These are phyloP conservation scores for Lipomyces lipofer DNA, from an alignment of 805 yeast genomes.

Conservation along the genomic window DNA sequence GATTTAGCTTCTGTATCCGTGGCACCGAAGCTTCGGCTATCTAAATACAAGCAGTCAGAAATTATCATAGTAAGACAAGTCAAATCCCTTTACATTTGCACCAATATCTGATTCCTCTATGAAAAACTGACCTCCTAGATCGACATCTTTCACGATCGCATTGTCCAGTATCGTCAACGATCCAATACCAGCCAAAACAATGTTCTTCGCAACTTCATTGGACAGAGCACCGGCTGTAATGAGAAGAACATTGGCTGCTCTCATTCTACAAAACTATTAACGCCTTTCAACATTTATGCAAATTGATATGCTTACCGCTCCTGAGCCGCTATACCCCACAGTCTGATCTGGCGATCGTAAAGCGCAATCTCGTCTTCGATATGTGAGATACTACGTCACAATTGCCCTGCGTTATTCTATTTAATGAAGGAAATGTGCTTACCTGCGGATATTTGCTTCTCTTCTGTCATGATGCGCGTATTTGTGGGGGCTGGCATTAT, in stretches of 20 bases:
- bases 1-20: conserved; percentile 72
- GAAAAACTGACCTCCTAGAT: conserved; percentile 75
- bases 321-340: conserved; percentile 97
- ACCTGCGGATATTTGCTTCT: conserved; percentile 24
- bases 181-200: conserved; percentile 87
- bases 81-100: conserved; percentile 30
- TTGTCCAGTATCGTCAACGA: conserved; percentile 68
- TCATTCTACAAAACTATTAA: conserved; percentile 45
- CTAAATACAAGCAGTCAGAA: background rate
- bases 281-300: background rate
- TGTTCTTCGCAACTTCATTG: conserved; percentile 77
- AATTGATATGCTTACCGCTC: conserved; percentile 41
- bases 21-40: conserved; percentile 57
- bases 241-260: conserved; percentile 68
- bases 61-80: background rate
- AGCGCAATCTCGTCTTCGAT: conserved; percentile 78
- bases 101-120: conserved; percentile 60
- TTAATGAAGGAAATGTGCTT: no score
- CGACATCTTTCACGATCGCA: conserved; percentile 55
- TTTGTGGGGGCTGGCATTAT: background rate
- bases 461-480: conserved; percentile 13
- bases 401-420: background rate
- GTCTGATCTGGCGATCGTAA: conserved; percentile 89
- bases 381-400: background rate
- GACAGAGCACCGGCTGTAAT: conserved; percentile 77